A percentile compares a stretch with the other conserved stretches of the same genome.
These are phyloP conservation scores for Datura wrightii DNA, from an alignment of 257 asterid species.

Conservation along the genomic window DNA sequence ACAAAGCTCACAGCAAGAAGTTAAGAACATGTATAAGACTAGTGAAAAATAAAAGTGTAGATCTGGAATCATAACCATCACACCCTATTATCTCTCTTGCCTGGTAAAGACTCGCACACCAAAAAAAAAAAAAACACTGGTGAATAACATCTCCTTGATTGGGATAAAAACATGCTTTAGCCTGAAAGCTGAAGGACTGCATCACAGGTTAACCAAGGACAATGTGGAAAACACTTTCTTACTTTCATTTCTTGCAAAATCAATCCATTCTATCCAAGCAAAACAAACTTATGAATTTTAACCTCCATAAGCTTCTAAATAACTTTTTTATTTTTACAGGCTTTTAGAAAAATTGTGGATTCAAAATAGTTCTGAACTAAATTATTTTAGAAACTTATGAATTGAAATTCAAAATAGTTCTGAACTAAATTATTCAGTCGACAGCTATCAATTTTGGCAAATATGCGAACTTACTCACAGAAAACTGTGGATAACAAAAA, in stretches of 20 bases:
- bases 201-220: constrained; percentile 20
- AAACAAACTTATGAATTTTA: constrained; percentile 13
- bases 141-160: not conserved
- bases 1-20: not conserved
- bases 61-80: not conserved
- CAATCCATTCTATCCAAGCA: not conserved
- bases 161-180: not conserved
- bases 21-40: not conserved
- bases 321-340: not conserved
- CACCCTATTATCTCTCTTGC: not conserved
- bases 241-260: not conserved
- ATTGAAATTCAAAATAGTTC: not conserved
- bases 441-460: not conserved
- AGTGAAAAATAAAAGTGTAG: not conserved
- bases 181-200: not conserved
- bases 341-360: not conserved
- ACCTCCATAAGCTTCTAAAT: not conserved
- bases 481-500: not conserved
- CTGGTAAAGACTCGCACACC: not conserved
- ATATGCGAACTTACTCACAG: not conserved
- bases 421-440: not conserved
- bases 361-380: not conserved
- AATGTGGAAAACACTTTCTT: not conserved
- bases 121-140: not conserved
- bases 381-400: too few relatives aligned